These are phyloP conservation scores for Cyberlindnera nakhonratchasimensis DNA, from an alignment of 805 yeast genomes.

Conservation along the genomic window DNA sequence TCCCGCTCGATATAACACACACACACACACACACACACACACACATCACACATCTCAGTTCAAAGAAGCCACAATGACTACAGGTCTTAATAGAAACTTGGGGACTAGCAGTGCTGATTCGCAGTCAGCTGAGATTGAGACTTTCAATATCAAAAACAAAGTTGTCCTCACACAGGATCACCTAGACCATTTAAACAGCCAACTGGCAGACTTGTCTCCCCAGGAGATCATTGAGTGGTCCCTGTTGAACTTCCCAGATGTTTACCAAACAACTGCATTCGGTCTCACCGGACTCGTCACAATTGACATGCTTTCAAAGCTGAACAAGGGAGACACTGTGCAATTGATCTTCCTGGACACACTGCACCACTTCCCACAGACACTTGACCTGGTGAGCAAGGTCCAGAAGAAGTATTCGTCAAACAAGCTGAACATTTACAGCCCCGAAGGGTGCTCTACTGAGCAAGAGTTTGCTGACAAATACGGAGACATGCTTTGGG, in stretches of 20 bases:
- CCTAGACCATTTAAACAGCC: slow-evolving; percentile 61
- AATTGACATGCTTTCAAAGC: slow-evolving; percentile 70
- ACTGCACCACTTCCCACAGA: slow-evolving; percentile 92
- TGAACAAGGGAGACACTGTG: slow-evolving; percentile 41
- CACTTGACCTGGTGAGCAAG: slow-evolving; percentile 64
- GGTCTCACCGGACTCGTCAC: slow-evolving; percentile 91
- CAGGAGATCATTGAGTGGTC: slow-evolving; percentile 82
- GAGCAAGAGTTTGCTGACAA: slow-evolving; percentile 61
- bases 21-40: background rate
- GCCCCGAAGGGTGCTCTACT: slow-evolving; percentile 54
- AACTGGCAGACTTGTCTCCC: slow-evolving; percentile 52
- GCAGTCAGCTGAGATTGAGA: slow-evolving; percentile 2
- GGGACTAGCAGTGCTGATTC: background rate
- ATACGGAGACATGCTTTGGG: slow-evolving; percentile 84
- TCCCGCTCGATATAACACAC: background rate
- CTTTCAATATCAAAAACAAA: slow-evolving; percentile 29
- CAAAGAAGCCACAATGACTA: slow-evolving; percentile 1
- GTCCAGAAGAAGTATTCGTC: slow-evolving; percentile 55
- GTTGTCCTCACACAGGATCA: slow-evolving; percentile 47
- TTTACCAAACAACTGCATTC: slow-evolving; percentile 92
- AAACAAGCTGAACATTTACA: slow-evolving; percentile 57
- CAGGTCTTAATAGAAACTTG: slow-evolving; percentile 1
- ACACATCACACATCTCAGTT: background rate
- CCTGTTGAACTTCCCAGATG: slow-evolving; percentile 70
- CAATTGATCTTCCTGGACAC: slow-evolving; percentile 89